These are phyloP conservation scores for Linum usitatissimum DNA, from an alignment of 345 rosid species.

Conservation along the genomic window DNA sequence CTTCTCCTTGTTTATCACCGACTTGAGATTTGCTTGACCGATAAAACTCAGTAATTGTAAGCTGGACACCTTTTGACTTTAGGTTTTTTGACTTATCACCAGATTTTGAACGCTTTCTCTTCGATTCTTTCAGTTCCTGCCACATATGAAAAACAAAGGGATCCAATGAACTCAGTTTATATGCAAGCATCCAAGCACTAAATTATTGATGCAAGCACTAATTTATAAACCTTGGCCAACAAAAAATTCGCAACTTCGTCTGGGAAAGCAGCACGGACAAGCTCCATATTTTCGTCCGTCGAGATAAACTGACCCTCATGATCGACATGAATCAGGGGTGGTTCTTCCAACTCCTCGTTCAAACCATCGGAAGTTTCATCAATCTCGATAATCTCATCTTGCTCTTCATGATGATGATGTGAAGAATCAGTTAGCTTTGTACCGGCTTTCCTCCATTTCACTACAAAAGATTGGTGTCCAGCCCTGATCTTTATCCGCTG, in stretches of 20 bases:
- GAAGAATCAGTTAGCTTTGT: too few species aligned
- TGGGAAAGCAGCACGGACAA: constrained; percentile 63
- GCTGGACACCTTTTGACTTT: constrained; percentile 45
- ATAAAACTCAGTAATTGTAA: constrained; percentile 63
- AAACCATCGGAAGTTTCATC: constrained; percentile 35
- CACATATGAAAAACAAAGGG: constrained; percentile 10
- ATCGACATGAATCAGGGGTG: constrained; percentile 37
- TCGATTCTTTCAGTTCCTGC: constrained; percentile 43
- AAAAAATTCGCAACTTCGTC: constrained; percentile 46
- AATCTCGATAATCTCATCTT: constrained; percentile 30
- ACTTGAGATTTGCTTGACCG: constrained; percentile 41
- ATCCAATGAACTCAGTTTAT: constrained; percentile 4
- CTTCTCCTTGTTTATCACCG: constrained; percentile 26
- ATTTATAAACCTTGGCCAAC: constrained; percentile 45
- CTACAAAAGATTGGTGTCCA: constrained; percentile 53
- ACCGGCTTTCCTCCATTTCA: constrained; percentile 63
- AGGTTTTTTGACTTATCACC: constrained; percentile 24
- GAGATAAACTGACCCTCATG: constrained; percentile 43
- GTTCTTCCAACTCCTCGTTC: constrained; percentile 27
- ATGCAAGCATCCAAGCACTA: background rate
- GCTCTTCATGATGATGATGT: constrained; percentile 19
- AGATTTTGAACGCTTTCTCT: constrained; percentile 25
- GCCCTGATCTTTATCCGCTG: constrained; percentile 53
- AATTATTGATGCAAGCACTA: background rate
- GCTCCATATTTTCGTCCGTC: constrained; percentile 68